Evolutionary conservation across 495 filamentous ascomycete genomes (phyloP), one percentile per base, ranked within the genome.

Genomic region (Penicillium antarcticum): DNA sequence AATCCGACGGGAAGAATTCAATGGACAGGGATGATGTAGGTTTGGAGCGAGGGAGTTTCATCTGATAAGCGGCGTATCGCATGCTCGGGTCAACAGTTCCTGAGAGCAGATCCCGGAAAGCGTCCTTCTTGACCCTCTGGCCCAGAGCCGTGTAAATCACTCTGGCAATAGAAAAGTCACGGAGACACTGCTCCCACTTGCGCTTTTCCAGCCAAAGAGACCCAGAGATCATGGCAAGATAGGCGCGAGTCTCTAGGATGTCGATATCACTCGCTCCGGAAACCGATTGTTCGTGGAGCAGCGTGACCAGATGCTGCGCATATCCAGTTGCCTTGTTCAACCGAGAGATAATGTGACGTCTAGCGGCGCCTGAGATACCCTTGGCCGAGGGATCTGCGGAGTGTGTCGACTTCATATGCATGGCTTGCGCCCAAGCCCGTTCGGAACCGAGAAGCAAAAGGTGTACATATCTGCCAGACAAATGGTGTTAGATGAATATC

Each of bases 401-500:
- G 65, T 95, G 88, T 18, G 81, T 69, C 5, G 91, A 81, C 68
- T 96, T 96, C 80, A 97, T 89, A 56, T 87, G 79, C 91, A 96
- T 94, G 44, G 92, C 95, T 63, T 96, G 85, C 1, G 95, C 95
- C 91, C 95, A 97, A 45, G 95, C 89, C 56, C 95, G 81, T 72
- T 99, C 95, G 50, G 91, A 81, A 29, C 85, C 86, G 56, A 96
- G 81, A 46, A 99, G 79, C 36, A 92, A 77, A 36, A 95, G 79
- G 52, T 89, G 78, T 34, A 87, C 82, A 65, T 86, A 92, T 61
- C 92, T 96, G 50, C 23, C 44, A 50, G 36, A 46, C 26, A 29
- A 4, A 29, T 29, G 26, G 8, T 19, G 41, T 33, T 12, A 45
- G n/a, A 38, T 21, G 23, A 5, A 23, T 34, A 14, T n/a, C 17